Evolutionary conservation across 179 eudicot species (phyloP), one percentile per base, ranked within the genome.

Genomic region (Pouteria campechiana): DNA sequence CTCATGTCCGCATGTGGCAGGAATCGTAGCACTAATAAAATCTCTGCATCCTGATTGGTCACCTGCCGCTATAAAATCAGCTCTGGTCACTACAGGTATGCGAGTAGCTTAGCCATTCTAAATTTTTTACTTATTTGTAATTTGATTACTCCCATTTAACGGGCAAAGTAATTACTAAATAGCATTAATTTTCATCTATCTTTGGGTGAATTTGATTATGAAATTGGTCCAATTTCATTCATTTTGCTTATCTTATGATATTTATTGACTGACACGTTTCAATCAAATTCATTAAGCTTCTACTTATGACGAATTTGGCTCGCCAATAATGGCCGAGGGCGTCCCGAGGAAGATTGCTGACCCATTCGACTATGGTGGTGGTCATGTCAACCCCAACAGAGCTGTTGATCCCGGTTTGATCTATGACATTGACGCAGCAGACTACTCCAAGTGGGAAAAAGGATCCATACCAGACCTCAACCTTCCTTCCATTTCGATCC

Each of bases 1-100:
- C 73, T 48, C 77, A 16, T 70, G 76, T 25, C 81, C 81, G 20
- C 81, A 70, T 39, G 60, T 67, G 12, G 28, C 77, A 0, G 72
- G 64, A 16, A 48, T 64, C 5, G 74, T 55, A 8, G 72, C 72
- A n/a, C 66, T 63, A 11, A 50, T 75, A 13, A 75, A 71, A 61
- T 25, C 68, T 28, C 25, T 61, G 32, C 69, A 70, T 54, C 77
- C 72, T 6, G 57, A 44, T 5, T 75, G 81, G 77, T 58, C 62
- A 25, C 70, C 76, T 29, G 71, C 81, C 15, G 76, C 76, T 9
- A 53, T 73, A n/a, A 60, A 59, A 41, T 69, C 79, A 1, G 69
- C 79, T 3, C 36, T 69, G 17, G 28, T 73, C 51, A 69, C 79
- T 8, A 73, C 75, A 45, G 67, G 64, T 59, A 32, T n/a, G n/a